These are phyloP conservation scores for Solanum lycopersicoides DNA, from an alignment of 257 asterid genomes.

Conservation along the genomic window DNA sequence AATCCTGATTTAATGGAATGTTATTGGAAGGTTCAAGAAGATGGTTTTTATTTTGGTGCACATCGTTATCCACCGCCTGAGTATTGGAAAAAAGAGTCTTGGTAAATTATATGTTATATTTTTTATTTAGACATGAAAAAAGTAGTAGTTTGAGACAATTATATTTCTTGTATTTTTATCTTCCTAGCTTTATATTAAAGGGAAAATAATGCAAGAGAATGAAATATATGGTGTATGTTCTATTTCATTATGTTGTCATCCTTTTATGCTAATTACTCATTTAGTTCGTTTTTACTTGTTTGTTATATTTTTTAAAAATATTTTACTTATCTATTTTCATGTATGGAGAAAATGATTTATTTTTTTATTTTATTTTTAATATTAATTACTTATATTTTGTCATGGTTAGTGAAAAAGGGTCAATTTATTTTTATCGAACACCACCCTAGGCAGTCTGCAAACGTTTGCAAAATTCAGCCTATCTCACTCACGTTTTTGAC, in stretches of 20 bases:
- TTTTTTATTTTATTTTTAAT: too few species aligned
- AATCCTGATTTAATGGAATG: neutral
- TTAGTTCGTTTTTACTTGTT: neutral
- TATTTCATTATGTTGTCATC: neutral
- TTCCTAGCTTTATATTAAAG: neutral
- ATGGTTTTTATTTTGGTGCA: neutral
- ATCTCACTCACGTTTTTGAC: too few species aligned
- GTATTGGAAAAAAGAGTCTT: neutral
- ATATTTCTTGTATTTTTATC: neutral
- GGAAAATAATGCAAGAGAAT: accelerated
- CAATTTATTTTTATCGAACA: too few species aligned
- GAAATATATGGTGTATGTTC: neutral
- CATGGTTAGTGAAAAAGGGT: too few species aligned
- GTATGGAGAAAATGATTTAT: too few species aligned
- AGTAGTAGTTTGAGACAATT: neutral
- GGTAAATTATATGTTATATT: neutral
- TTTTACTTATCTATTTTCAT: neutral
- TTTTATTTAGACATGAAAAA: neutral
- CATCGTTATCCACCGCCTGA: neutral
- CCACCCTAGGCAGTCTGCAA: too few species aligned
- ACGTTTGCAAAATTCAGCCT: too few species aligned
- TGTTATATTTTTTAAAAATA: neutral
- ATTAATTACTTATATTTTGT: too few species aligned
- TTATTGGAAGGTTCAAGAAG: neutral
- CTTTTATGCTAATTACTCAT: neutral